These are phyloP conservation scores for Cladophialophora yegresii DNA, from an alignment of 2,329 filamentous ascomycete genomes.

Conservation along the genomic window DNA sequence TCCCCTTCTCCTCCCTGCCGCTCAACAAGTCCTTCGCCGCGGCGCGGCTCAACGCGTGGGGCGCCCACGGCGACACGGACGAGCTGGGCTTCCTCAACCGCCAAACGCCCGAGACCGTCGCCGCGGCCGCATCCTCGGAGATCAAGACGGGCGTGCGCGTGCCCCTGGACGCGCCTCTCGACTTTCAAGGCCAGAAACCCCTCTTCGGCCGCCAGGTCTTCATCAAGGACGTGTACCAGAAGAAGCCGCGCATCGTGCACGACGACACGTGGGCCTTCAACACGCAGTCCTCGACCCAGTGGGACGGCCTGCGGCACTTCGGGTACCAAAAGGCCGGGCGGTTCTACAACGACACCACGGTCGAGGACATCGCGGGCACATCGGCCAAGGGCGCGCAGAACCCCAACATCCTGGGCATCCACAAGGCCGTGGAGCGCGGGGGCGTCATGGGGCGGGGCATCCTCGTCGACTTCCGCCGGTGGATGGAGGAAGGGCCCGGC, in stretches of 20 bases:
- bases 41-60: conserved; percentile 55
- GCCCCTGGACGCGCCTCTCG: conserved; percentile 43
- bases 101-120: conserved; percentile 52
- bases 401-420: conserved; percentile 35
- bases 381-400: conserved; percentile 21
- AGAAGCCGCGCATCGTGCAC: conserved; percentile 36
- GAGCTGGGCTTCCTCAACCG: conserved; percentile 59
- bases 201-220: conserved; percentile 42
- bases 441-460: conserved; percentile 52
- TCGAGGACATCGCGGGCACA: conserved; percentile 36
- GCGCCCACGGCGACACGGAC: conserved; percentile 55
- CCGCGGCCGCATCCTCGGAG: conserved; percentile 47
- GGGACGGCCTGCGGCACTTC: conserved; percentile 38
- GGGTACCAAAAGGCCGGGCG: conserved; percentile 34
- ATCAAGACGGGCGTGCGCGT: conserved; percentile 45
- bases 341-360: conserved; percentile 37
- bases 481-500: conserved; percentile 42
- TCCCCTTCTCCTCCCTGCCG: conserved; percentile 46
- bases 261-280: conserved; percentile 39
- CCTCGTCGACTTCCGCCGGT: conserved; percentile 51
- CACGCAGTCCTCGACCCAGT: conserved; percentile 37
- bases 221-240: conserved; percentile 40
- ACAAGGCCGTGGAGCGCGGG: conserved; percentile 43
- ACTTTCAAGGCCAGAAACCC: conserved; percentile 42
- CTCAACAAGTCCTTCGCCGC: conserved; percentile 52